Base-by-base conservation (phyloP, 2,329 filamentous ascomycete species). In the Exophiala viscosa region DNA sequence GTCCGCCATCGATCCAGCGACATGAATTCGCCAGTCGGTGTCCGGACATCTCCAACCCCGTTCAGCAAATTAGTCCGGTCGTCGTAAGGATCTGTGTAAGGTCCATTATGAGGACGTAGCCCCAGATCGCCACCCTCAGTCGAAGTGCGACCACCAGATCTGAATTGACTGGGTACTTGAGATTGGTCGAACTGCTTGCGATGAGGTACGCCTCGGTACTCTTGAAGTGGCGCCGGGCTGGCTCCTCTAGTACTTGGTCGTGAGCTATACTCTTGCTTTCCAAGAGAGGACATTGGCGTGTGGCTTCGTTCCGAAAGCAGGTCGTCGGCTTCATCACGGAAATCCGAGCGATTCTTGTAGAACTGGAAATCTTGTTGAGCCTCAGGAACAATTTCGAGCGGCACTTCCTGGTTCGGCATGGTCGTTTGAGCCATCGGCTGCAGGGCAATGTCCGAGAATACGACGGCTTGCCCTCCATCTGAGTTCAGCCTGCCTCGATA, bases 311-410 rank as follows among this genome's bases (percentile, higher is more conserved):
- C 45, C 9, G 54, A 51, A 15, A 54, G 74, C 50, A 76, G 71
- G 17, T 87, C 87, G 4, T 87, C 90, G n/a, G 90, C 90, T 49
- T 93, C 88, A 9, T 90, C 86, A 1, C 84, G 84, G 70, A 97
- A 96, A 62, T 96, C 92, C 2, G 88, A 81, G 1, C 90, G 80
- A 69, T 96, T 86, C 71, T 95, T 96, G 77, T 85, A 97, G 71
- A 90, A 92, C 55, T 90, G 85, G 66, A 95, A 96, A 67, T 96
- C 90, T 69, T 96, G 85, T 44, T 90, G 84, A 49, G 81, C 81
- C 64, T 97, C 92, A 0, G 88, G 84, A 0, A 97, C 91, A 52
- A 95, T 84, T 70, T 97, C 92, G 69, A 96, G 96, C 0, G 90
- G 89, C 0, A 86, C 83, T 4, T 87, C 64, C 33, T 10, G 64